phyloP scores from a whole-genome alignment of 1,139 yeast species.

The Nakaseomyces sp. region DNA sequence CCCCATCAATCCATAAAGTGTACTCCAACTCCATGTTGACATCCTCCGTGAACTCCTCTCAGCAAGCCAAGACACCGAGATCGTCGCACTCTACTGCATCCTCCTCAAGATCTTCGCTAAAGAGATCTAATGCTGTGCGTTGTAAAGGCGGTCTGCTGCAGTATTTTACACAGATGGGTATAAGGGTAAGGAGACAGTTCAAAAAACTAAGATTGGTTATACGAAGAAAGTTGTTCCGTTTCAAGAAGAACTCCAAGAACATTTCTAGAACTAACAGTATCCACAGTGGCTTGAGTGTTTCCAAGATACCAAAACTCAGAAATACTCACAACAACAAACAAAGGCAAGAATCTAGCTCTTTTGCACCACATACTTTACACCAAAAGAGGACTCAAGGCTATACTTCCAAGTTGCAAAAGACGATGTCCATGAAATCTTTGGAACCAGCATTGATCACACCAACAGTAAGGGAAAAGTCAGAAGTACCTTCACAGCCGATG shows the following conservation, averaged over 20 bases:
- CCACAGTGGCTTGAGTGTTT: conserved; percentile 9
- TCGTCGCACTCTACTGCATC: not conserved
- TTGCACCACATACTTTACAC: conserved; percentile 20
- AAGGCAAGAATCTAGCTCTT: conserved; percentile 10
- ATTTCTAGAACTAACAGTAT: conserved; percentile 11
- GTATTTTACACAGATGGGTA: conserved; percentile 23
- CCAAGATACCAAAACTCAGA: conserved; percentile 4
- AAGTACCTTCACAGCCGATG: not conserved
- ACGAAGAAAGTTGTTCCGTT: conserved; percentile 14
- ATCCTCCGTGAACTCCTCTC: not conserved
- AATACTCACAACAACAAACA: not conserved
- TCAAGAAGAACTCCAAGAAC: conserved; percentile 4
- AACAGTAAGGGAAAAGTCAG: not conserved
- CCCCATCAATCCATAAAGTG: not conserved
- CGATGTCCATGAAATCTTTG: conserved; percentile 21
- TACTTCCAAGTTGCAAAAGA: conserved; percentile 24
- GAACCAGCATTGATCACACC: conserved; percentile 13
- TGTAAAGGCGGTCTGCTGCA: conserved; percentile 30
- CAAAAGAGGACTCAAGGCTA: conserved; percentile 26
- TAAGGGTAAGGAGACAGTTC: conserved; percentile 17
- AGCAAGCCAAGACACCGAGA: not conserved
- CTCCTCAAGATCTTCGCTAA: conserved; percentile 12
- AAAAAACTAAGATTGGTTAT: conserved; percentile 16
- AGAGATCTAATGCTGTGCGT: conserved; percentile 29
- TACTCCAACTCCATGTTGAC: not conserved